These are phyloP conservation scores for Closterium sp. DNA, from an alignment of 139 green algal species.

Conservation along the genomic window DNA sequence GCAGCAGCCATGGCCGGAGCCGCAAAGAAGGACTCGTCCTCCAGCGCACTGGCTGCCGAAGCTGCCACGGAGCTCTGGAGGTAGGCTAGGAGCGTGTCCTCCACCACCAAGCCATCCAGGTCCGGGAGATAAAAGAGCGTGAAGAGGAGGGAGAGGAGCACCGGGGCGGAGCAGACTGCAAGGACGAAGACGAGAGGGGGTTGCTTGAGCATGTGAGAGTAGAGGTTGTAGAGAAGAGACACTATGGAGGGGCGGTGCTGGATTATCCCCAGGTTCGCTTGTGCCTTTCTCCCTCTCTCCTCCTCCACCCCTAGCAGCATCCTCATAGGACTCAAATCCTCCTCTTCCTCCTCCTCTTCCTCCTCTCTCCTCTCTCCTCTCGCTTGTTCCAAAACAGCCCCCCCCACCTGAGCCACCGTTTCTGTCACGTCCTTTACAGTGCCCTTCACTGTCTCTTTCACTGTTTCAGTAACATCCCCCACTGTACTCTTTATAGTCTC, in stretches of 20 bases:
- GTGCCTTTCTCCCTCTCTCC: constrained; percentile 14
- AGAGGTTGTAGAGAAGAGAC: constrained; percentile 17
- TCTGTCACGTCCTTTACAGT: constrained; percentile 12
- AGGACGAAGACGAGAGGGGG: constrained; percentile 9
- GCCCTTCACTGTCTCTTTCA: constrained; percentile 2
- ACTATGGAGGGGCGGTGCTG: constrained; percentile 11
- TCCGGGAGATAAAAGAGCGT: constrained; percentile 33
- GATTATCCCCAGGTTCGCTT: constrained; percentile 2
- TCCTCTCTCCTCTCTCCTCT: neutral
- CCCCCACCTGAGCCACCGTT: no score
- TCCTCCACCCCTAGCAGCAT: constrained; percentile 6
- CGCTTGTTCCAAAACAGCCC: no score
- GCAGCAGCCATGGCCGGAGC: neutral
- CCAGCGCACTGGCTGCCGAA: neutral
- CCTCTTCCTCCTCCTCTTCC: constrained; percentile 6
- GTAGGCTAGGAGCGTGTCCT: constrained; percentile 12
- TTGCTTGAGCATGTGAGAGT: constrained; percentile 41
- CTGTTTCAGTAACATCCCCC: neutral
- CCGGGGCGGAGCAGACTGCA: constrained; percentile 18
- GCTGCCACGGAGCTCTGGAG: neutral
- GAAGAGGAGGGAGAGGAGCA: constrained; percentile 36
- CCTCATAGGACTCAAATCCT: constrained; percentile 2
- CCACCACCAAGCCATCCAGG: constrained; percentile 26
- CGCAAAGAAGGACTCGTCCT: neutral
- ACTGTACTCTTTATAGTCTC: constrained; percentile 19